These are phyloP conservation scores for Candida sonorensis DNA, from an alignment of 805 yeast species.

Conservation along the genomic window DNA sequence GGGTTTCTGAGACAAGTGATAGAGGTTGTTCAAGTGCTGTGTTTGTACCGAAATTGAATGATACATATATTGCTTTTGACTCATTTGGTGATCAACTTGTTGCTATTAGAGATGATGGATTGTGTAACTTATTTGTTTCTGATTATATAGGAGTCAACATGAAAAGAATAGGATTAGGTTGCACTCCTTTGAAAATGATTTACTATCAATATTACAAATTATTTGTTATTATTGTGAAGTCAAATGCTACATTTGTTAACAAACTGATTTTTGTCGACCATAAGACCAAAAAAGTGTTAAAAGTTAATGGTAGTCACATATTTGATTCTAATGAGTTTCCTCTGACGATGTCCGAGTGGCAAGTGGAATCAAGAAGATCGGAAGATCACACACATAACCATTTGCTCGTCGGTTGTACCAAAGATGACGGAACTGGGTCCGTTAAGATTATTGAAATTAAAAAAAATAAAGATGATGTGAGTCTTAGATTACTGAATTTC, in stretches of 20 bases:
- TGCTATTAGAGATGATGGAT: slow-evolving; percentile 28
- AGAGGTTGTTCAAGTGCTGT: slow-evolving; percentile 1
- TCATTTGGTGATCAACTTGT: slow-evolving; percentile 15
- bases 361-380: slow-evolving; percentile 15
- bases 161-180: slow-evolving; percentile 19
- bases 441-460: slow-evolving; percentile 25
- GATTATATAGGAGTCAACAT: slow-evolving; percentile 10
- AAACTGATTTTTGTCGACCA: slow-evolving; percentile 21
- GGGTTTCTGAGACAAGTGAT: slow-evolving; percentile 20
- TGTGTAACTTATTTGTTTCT: slow-evolving; percentile 19
- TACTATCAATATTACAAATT: slow-evolving; percentile 18
- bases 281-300: slow-evolving; percentile 8
- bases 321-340: slow-evolving; percentile 23
- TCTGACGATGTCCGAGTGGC: slow-evolving; percentile 29
- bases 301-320: slow-evolving; percentile 1
- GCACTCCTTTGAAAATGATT: slow-evolving; percentile 21
- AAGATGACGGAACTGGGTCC: slow-evolving; percentile 11
- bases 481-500: slow-evolving; percentile 9
- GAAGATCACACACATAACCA: slow-evolving; percentile 17
- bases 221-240: slow-evolving; percentile 14
- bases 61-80: slow-evolving; percentile 10
- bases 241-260: slow-evolving; percentile 1
- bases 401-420: slow-evolving; percentile 29
- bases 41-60: too few species aligned
- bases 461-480: slow-evolving; percentile 8